Evolutionary conservation across 768 basidiomycete species (phyloP).

Genomic region (Kwoniella sp.): DNA sequence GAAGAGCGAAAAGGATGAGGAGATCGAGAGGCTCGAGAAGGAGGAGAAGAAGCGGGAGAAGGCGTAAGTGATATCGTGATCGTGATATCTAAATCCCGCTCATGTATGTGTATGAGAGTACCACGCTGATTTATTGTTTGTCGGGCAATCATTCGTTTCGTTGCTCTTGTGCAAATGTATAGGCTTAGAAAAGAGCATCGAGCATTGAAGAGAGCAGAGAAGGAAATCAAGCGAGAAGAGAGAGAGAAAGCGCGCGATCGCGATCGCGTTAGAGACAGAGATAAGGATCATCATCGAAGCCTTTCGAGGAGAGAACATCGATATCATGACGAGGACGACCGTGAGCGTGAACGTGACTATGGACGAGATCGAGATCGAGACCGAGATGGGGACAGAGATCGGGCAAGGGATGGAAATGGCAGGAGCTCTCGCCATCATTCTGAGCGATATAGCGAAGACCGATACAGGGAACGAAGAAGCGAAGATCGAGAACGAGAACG

Average conservation of each 20-base stretch:
- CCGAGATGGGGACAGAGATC: constrained; percentile 6
- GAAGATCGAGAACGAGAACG: constrained; percentile 8
- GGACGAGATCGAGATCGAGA: constrained; percentile 9
- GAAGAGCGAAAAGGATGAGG: constrained; percentile 44
- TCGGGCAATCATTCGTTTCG: no score
- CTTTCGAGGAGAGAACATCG: constrained; percentile 1
- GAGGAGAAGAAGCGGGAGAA: constrained; percentile 51
- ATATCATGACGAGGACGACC: constrained; percentile 8
- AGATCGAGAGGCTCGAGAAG: constrained; percentile 49
- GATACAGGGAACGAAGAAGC: constrained; percentile 6
- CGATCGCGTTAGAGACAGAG: no score
- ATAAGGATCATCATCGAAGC: constrained; percentile 22
- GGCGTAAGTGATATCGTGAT: constrained; percentile 38
- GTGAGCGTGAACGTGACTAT: neutral
- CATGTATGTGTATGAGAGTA: no score
- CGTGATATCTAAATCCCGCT: neutral
- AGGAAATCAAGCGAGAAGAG: constrained; percentile 42
- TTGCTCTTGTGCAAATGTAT: neutral
- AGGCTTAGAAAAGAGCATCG: constrained; percentile 51
- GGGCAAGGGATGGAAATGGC: constrained; percentile 13
- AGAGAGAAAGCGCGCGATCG: constrained; percentile 25
- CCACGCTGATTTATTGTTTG: no score
- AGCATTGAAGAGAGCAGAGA: constrained; percentile 45
- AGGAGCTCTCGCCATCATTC: neutral
- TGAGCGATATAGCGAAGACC: constrained; percentile 18